Base-by-base conservation (phyloP, 345 rosid species). In the Melaleuca alternifolia region DNA sequence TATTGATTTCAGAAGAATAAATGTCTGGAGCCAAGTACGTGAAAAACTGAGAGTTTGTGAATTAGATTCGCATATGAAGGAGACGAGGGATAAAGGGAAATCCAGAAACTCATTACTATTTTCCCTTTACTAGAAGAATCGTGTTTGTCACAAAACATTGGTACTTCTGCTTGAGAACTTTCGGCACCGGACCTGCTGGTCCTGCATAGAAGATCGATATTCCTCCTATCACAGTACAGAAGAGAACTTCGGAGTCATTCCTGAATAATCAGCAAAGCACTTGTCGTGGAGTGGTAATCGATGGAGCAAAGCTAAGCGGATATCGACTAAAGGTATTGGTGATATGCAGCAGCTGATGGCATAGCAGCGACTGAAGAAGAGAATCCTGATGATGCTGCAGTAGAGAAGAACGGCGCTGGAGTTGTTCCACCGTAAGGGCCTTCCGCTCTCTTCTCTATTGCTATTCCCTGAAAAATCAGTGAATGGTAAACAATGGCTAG, bases 301-400 rank as follows among this genome's bases (percentile, higher is more conserved):
- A 12, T 11, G 14, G 37, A 71, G 48, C 24, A 71, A 71, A 71
- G 37, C 48, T 71, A 62, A 33, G 77, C 6, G 11, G 11, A 18
- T 30, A 71, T 71, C 11, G 26, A 37, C 86, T 84, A 59, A n/a
- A 54, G 52, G 51, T 54, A 46, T 7, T 57, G 30, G 77, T n/a
- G 77, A 84, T 56, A 41, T 23, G 86, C 76, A 57, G 86, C 54
- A 62, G 81, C 53, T 85, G 81, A 50, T 20, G 86, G 91, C 30
- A 87, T 61, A 26, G 89, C 85, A 59, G 84, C 83, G 81, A 89
- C 85, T 30, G 94, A 91, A 88, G 94, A 88, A 57, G 90, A 86
- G 97, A 95, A 95, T 95, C 97, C 95, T 93, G 96, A 95, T 95
- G 97, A 95, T 95, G 96, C 96, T 95, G 97, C 96, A 90, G 91